Base-by-base conservation (phyloP, 164 flowering plant species). In the Brasenia schreberi region DNA sequence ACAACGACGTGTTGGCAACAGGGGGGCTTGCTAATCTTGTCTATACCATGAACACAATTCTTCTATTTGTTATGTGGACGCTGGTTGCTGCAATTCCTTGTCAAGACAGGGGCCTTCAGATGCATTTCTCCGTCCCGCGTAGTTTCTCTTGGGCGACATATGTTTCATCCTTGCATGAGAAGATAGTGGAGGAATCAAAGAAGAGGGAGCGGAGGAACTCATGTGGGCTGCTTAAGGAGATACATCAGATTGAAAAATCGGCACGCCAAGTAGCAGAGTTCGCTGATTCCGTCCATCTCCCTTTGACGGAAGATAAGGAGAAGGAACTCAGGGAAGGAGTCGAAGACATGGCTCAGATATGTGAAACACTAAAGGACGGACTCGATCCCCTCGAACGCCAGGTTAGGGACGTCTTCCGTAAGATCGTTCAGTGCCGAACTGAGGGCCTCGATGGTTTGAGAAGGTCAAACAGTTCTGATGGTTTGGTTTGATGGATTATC, bases 11-110 rank as follows among this genome's bases (percentile, higher is more conserved):
- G 12, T 18, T 71, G 16, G 84, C 92, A 5, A 80, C 92, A 0
- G 75, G 68, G 68, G 93, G 96, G 19, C 77, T 87, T 5, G 89
- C 82, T 4, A 79, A 76, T 19, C 76, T 90, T n/a, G 88, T 85
- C 23, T 94, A 68, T 63, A 82, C 93, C 0, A 89, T 91, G 95
- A 85, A 72, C 61, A 79, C 81, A 12, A 77, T 94, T 18, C 73
- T 91, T 49, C 65, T 83, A 70, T 86, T 91, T 62, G 91, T 83
- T 62, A 86, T 82, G 90, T 91, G 97, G 98, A 82, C 87, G 1
- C 81, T 94, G 0, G 97, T 94, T 59, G 97, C 98, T 5, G 95
- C 98, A 1, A 91, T 89, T 39, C 98, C 98, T 6, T 94, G 98
- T 70, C 98, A 94, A 71, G 97, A 94, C 68, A 81, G 98, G 2